Conservation (phyloP, 2,329 filamentous ascomycete genomes). For the Sclerotiophoma versabilis region DNA sequence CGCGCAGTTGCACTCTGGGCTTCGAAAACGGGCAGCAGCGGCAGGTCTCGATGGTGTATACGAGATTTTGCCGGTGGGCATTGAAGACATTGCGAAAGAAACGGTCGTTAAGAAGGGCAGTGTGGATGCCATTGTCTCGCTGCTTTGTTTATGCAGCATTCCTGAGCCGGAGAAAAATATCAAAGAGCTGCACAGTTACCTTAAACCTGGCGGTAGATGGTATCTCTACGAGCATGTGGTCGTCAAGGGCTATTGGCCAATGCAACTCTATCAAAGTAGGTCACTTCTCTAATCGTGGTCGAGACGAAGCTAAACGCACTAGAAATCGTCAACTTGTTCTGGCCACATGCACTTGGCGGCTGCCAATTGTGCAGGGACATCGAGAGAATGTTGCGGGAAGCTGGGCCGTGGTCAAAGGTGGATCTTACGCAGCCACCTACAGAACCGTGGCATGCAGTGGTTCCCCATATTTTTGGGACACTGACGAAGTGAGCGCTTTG, state of each 20-base stretch:
- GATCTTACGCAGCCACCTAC: constrained; percentile 23
- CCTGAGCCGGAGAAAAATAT: constrained; percentile 28
- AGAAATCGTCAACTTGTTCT: constrained; percentile 27
- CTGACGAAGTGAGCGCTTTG: constrained; percentile 22
- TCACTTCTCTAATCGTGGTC: background rate
- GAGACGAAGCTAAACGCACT: background rate
- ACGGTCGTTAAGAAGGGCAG: constrained; percentile 21
- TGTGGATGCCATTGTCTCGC: constrained; percentile 25
- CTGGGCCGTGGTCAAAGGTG: constrained; percentile 23
- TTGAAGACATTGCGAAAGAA: constrained; percentile 18
- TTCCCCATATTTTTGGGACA: constrained; percentile 23
- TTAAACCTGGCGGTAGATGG: constrained; percentile 26
- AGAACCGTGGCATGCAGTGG: constrained; percentile 21
- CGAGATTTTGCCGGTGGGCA: constrained; percentile 23
- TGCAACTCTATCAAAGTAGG: constrained; percentile 29
- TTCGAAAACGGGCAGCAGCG: constrained; percentile 11
- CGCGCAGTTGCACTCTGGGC: constrained; percentile 9
- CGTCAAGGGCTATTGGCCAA: constrained; percentile 12
- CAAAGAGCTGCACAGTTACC: constrained; percentile 21
- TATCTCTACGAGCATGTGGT: constrained; percentile 28
- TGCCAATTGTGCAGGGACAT: constrained; percentile 28
- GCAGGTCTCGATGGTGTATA: constrained; percentile 21
- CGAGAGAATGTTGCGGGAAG: constrained; percentile 14
- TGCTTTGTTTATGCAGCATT: constrained; percentile 28
- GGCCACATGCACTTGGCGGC: constrained; percentile 23